Evolutionary conservation across 129 eudicot genomes (phyloP).

Genomic region (Kitagawia praeruptora): DNA sequence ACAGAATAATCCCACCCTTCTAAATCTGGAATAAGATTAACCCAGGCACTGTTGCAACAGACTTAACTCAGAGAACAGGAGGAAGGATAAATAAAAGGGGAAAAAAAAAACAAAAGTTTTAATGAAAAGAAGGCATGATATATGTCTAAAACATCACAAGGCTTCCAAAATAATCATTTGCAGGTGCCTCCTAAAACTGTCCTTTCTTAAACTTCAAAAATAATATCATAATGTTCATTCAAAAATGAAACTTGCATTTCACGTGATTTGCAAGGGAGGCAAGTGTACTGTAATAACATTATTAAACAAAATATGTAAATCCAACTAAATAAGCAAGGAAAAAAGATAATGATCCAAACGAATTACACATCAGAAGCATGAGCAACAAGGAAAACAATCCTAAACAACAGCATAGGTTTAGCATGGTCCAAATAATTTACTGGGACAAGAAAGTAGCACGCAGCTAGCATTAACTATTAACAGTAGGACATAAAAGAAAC

Average conservation of each 20-base stretch:
- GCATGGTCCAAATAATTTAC: not conserved
- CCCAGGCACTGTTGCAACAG: conserved; percentile 61
- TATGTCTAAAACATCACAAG: not conserved
- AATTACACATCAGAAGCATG: not conserved
- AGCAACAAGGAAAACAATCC: not conserved
- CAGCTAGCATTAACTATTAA: not conserved
- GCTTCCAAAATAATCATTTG: not conserved
- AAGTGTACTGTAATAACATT: not conserved
- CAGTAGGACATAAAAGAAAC: not conserved
- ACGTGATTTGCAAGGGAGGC: not conserved
- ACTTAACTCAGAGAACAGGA: conserved; percentile 3
- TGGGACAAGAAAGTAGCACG: not conserved
- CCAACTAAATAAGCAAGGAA: not conserved
- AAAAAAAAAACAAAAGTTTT: no score
- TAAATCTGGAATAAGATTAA: conserved; percentile 45
- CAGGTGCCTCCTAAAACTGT: not conserved
- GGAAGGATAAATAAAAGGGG: not conserved
- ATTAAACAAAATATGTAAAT: not conserved
- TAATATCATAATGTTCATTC: not conserved
- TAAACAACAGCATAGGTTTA: not conserved
- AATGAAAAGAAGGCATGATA: not conserved
- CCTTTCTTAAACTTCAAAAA: not conserved
- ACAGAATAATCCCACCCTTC: conserved; percentile 50
- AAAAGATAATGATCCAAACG: not conserved
- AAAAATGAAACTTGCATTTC: not conserved